These are phyloP conservation scores for Speleostelium caveatum DNA, from an alignment of 78 protist genomes.

Conservation along the genomic window DNA sequence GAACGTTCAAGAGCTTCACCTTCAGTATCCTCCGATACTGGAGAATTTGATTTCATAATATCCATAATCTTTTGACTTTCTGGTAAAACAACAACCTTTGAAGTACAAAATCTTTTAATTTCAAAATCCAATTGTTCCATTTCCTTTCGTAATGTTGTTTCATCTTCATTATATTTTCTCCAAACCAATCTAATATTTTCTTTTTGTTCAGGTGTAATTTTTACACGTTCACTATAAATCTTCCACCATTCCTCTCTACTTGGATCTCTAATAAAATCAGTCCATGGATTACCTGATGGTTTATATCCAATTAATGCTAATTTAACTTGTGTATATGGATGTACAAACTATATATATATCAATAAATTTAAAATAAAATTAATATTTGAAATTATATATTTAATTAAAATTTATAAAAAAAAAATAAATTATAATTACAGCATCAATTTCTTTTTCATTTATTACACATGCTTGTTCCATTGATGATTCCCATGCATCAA, in stretches of 20 bases:
- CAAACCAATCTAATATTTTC: not conserved
- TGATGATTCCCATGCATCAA: not conserved
- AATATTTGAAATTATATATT: not conserved
- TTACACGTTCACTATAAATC: not conserved
- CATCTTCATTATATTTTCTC: not conserved
- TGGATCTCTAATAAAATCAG: not conserved
- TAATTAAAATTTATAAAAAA: not conserved
- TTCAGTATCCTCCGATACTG: not conserved
- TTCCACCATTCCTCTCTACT: not conserved
- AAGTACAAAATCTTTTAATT: not conserved
- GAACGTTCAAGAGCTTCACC: not conserved
- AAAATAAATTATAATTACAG: not conserved
- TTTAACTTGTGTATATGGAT: not conserved
- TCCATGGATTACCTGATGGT: not conserved
- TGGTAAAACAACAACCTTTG: not conserved
- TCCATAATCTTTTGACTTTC: not conserved
- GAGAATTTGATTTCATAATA: not conserved
- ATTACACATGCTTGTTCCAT: not conserved
- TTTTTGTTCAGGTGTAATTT: not conserved
- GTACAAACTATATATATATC: not conserved
- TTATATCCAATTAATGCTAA: not conserved
- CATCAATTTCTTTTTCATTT: slow-evolving; percentile 5
- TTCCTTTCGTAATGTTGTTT: not conserved
- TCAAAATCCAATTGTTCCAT: not conserved
- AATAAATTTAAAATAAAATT: not conserved